Evolutionary conservation across 2,329 filamentous ascomycete species (phyloP).

Genomic region (Penicillium polonicum): DNA sequence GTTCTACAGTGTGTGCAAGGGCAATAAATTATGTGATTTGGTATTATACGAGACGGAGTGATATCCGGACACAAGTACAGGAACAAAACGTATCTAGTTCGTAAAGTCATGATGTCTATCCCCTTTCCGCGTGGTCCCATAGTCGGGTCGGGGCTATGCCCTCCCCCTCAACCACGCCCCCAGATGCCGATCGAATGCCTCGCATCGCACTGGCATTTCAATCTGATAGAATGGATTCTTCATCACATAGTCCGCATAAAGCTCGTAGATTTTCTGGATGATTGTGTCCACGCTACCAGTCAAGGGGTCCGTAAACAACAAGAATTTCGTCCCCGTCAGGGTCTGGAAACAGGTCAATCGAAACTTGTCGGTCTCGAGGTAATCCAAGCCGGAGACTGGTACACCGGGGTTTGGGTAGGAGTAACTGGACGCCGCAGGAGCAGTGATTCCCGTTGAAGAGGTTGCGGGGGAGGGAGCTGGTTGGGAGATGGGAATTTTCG

Average conservation of each 20-base stretch:
- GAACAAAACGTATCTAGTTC: conserved; percentile 22
- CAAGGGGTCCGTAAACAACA: conserved; percentile 88
- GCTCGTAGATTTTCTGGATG: conserved; percentile 82
- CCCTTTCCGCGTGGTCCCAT: conserved; percentile 1
- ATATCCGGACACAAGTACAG: conserved; percentile 12
- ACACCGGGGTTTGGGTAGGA: conserved; percentile 34
- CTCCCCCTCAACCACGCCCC: conserved; percentile 71
- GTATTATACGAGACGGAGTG: conserved; percentile 21
- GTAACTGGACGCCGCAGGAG: conserved; percentile 26
- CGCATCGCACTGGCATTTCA: conserved; percentile 95
- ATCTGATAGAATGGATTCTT: conserved; percentile 99
- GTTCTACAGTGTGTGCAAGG: conserved; percentile 15
- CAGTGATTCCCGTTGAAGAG: conserved; percentile 20
- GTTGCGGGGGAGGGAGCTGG: conserved; percentile 25
- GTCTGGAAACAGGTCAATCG: conserved; percentile 95
- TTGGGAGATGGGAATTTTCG: conserved; percentile 40
- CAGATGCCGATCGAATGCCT: conserved; percentile 87
- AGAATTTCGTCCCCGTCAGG: conserved; percentile 88
- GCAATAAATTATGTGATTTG: conserved; percentile 24
- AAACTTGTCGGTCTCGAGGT: conserved; percentile 91
- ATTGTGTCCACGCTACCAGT: conserved; percentile 82
- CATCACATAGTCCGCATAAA: conserved; percentile 97
- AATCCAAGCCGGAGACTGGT: conserved; percentile 70
- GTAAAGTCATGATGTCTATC: conserved; percentile 23
- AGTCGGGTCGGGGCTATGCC: conserved; percentile 37